A percentile compares a stretch with the other conserved stretches of the same genome.
These are phyloP conservation scores for Coemansia sp. DNA, from an alignment of 192 early-diverging fungal genomes.

Conservation along the genomic window DNA sequence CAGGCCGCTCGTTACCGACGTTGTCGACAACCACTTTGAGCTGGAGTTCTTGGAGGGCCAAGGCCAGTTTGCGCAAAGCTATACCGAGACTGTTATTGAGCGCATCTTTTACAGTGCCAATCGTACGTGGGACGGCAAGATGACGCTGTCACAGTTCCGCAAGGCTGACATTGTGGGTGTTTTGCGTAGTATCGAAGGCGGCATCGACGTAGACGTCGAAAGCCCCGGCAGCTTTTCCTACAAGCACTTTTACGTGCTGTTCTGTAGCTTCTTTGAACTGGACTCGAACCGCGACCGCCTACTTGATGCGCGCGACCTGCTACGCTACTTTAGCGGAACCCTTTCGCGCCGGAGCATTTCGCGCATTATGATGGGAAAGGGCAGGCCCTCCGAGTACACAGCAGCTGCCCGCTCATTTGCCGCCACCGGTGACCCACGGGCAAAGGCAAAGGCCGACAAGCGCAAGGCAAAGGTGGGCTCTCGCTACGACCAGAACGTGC, in stretches of 20 bases:
- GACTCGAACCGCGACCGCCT: conserved; percentile 87
- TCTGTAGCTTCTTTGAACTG: conserved; percentile 95
- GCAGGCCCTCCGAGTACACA: conserved; percentile 31
- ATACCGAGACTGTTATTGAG: conserved; percentile 88
- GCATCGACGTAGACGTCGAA: conserved; percentile 64
- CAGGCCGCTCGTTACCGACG: conserved; percentile 70
- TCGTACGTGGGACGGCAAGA: conserved; percentile 63
- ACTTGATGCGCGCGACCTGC: conserved; percentile 66
- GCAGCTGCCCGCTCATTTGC: neutral
- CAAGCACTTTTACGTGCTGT: conserved; percentile 97
- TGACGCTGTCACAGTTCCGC: conserved; percentile 77
- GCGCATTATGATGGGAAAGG: conserved; percentile 74
- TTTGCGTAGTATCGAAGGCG: conserved; percentile 63
- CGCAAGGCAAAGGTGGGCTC: conserved; percentile 22
- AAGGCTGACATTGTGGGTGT: conserved; percentile 61
- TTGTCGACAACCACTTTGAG: conserved; percentile 84
- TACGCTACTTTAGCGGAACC: conserved; percentile 68
- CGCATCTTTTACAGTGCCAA: conserved; percentile 79
- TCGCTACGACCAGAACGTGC: conserved; percentile 44
- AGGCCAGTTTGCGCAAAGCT: conserved; percentile 80
- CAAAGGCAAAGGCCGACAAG: conserved; percentile 27
- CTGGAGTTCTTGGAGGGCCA: conserved; percentile 80
- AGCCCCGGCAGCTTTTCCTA: conserved; percentile 89
- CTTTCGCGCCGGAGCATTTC: conserved; percentile 68
- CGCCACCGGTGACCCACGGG: conserved; percentile 7